Evolutionary conservation across 1,284 basidiomycete species (phyloP).

Genomic region (Cutaneotrichosporon sp.): DNA sequence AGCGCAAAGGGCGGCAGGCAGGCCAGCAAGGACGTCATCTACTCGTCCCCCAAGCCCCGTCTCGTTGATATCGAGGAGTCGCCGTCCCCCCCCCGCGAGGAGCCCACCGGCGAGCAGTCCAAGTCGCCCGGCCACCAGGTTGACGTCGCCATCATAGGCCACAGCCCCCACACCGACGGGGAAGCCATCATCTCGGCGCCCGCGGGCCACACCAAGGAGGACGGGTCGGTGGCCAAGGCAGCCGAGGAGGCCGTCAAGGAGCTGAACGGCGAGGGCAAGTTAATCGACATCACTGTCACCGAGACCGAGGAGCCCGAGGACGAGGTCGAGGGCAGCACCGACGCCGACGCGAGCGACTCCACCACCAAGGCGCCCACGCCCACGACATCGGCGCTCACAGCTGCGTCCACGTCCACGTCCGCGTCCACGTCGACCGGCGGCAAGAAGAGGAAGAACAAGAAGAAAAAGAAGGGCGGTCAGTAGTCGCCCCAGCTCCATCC

Average conservation of each 20-base stretch:
- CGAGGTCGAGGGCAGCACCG: neutral
- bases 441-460: conserved; percentile 18
- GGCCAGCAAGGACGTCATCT: neutral
- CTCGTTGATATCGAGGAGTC: conserved; percentile 5
- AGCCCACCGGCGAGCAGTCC: neutral
- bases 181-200: neutral
- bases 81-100: neutral
- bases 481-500: conserved; percentile 1
- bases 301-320: neutral
- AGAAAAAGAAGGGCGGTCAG: conserved; percentile 18
- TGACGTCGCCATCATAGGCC: conserved; percentile 4
- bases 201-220: conserved; percentile 2
- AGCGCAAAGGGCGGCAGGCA: neutral
- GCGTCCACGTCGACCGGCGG: neutral
- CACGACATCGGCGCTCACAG: neutral
- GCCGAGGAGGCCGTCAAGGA: conserved; percentile 2
- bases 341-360: conserved; percentile 3
- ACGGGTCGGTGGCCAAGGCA: neutral
- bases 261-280: neutral
- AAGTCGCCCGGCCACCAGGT: neutral
- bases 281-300: conserved; percentile 2
- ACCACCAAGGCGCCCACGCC: neutral
- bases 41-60: neutral
- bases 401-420: neutral
- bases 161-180: neutral